phyloP scores from a whole-genome alignment of 768 basidiomycete genomes.

The Hebeloma cylindrosporum region DNA sequence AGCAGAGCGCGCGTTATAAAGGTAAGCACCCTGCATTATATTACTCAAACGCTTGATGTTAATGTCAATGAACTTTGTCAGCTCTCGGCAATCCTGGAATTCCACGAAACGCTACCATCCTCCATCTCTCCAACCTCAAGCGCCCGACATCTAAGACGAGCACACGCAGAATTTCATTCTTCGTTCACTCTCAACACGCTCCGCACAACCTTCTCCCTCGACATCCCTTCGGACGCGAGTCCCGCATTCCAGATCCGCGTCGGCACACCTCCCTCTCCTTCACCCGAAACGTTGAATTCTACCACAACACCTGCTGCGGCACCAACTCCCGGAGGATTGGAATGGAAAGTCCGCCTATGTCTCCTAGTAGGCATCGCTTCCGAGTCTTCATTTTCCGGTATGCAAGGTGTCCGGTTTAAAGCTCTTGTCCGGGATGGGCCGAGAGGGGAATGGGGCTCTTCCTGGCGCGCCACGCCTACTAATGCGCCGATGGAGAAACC shows the following conservation, averaged over 20 bases:
- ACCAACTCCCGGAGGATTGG: conserved; percentile 64
- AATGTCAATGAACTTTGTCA: conserved; percentile 26
- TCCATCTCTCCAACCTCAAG: conserved; percentile 49
- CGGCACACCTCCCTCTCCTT: conserved; percentile 27
- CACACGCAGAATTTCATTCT: conserved; percentile 85
- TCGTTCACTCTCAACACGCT: conserved; percentile 70
- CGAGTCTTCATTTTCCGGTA: conserved; percentile 43
- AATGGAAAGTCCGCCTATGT: conserved; percentile 87
- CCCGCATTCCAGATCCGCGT: conserved; percentile 78
- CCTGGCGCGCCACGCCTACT: conserved; percentile 58
- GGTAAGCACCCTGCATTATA: conserved; percentile 41
- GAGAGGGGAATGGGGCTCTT: conserved; percentile 69
- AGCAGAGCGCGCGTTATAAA: conserved; percentile 78
- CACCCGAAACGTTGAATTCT: background rate
- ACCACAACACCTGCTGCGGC: conserved; percentile 14
- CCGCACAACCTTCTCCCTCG: conserved; percentile 83
- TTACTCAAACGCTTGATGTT: background rate
- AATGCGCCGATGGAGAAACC: conserved; percentile 63
- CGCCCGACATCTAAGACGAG: conserved; percentile 58
- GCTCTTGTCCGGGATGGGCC: conserved; percentile 57
- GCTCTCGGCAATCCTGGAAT: conserved; percentile 88
- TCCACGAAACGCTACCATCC: conserved; percentile 80
- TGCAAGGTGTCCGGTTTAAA: conserved; percentile 53
- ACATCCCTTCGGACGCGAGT: conserved; percentile 90
- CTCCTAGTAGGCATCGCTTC: conserved; percentile 77